A percentile compares a stretch with the other conserved stretches of the same genome.
phyloP scores from a whole-genome alignment of 2,329 filamentous ascomycete genomes.

The Cadophora gregata region DNA sequence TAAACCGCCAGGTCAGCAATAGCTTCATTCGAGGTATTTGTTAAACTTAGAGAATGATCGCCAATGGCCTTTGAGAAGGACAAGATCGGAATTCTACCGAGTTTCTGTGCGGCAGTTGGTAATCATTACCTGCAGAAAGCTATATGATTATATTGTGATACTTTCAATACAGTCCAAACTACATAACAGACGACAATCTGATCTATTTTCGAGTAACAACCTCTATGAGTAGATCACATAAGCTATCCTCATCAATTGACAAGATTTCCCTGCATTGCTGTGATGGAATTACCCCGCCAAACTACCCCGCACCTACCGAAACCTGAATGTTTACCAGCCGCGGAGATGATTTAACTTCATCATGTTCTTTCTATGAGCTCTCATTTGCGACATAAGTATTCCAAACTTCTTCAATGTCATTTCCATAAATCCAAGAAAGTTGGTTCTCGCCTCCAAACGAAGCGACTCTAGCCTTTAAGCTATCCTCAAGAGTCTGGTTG shows the following conservation, averaged over 20 bases:
- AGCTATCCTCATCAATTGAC: no score
- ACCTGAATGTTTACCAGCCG: background rate
- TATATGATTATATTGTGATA: no score
- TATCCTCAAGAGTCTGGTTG: conserved; percentile 41
- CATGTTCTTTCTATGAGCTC: background rate
- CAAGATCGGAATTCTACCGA: background rate
- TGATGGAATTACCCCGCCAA: background rate
- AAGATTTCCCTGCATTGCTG: background rate
- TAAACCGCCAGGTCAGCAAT: no score
- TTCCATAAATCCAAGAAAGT: conserved; percentile 50
- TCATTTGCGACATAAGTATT: conserved; percentile 11
- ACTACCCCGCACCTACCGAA: background rate
- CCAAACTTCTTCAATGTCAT: conserved; percentile 50
- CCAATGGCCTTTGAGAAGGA: no score
- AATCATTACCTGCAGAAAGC: no score
- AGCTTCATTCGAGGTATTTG: no score
- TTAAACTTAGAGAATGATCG: no score
- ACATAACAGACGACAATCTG: background rate
- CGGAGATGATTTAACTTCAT: background rate
- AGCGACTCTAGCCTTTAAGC: conserved; percentile 42
- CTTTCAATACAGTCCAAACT: no score
- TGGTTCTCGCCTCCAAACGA: conserved; percentile 43
- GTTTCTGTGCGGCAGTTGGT: no score
- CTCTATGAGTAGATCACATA: no score
- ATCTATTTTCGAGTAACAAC: no score